Evolutionary conservation across 2,329 filamentous ascomycete species (phyloP).

Genomic region (Diaporthe sp.): DNA sequence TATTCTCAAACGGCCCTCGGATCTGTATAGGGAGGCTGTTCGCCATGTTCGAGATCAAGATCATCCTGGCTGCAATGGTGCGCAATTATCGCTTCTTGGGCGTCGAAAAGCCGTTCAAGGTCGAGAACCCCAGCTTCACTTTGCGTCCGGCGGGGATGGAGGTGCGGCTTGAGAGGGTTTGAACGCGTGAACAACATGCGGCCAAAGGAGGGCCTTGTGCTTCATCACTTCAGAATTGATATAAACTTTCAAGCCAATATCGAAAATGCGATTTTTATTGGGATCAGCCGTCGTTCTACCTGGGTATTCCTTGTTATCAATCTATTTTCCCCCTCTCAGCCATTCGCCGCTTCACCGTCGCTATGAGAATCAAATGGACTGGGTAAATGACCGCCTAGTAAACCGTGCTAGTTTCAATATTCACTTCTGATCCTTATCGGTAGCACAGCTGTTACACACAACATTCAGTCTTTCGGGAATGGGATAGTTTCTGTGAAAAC

Average conservation of each 20-base stretch:
- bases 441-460: slow-evolving; percentile 25
- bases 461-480: slow-evolving; percentile 3
- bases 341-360: no score
- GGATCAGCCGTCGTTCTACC: no score
- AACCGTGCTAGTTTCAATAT: no score
- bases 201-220: background rate
- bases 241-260: no score
- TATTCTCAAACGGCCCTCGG: slow-evolving; percentile 54
- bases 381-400: no score
- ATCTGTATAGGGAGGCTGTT: slow-evolving; percentile 55
- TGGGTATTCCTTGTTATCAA: no score
- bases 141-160: slow-evolving; percentile 20
- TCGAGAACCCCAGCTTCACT: slow-evolving; percentile 30
- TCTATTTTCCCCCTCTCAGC: no score
- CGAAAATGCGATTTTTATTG: no score
- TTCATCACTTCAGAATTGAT: no score
- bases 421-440: background rate
- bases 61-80: slow-evolving; percentile 51
- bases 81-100: slow-evolving; percentile 49
- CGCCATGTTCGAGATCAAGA: slow-evolving; percentile 55
- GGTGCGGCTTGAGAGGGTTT: background rate
- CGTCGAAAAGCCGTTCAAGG: slow-evolving; percentile 32
- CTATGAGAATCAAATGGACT: no score
- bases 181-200: no score
- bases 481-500: background rate